phyloP scores from a whole-genome alignment of 2,329 filamentous ascomycete genomes.

The Trichoderma atroviride region DNA sequence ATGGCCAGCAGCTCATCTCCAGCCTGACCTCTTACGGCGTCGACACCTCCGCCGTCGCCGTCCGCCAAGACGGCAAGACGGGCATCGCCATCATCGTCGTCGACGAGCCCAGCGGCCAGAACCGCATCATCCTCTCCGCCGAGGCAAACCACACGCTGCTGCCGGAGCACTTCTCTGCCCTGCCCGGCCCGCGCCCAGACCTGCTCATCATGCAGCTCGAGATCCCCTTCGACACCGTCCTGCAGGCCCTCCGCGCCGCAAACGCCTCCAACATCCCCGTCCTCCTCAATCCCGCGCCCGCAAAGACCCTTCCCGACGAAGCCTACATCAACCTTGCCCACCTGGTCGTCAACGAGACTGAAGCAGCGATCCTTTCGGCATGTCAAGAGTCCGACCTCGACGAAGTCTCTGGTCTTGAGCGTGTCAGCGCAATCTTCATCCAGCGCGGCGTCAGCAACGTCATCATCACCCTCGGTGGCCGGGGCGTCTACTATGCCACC shows the following conservation, averaged over 20 bases:
- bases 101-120: conserved; percentile 71
- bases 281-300: conserved; percentile 84
- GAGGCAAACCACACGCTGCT: conserved; percentile 65
- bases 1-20: conserved; percentile 61
- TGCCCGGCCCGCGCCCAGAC: conserved; percentile 52
- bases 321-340: conserved; percentile 72
- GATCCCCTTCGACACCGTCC: conserved; percentile 67
- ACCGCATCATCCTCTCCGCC: conserved; percentile 73
- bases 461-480: conserved; percentile 80
- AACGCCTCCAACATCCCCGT: conserved; percentile 58
- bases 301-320: conserved; percentile 65
- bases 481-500: conserved; percentile 72
- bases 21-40: conserved; percentile 65
- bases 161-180: conserved; percentile 40
- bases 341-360: conserved; percentile 87
- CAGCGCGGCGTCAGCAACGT: conserved; percentile 71
- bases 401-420: conserved; percentile 46
- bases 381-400: conserved; percentile 54
- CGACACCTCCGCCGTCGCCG: conserved; percentile 56
- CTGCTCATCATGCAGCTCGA: conserved; percentile 79
- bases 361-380: conserved; percentile 73
- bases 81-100: conserved; percentile 78
- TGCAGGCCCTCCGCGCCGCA: conserved; percentile 60
- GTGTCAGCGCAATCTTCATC: conserved; percentile 64
- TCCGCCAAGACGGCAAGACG: conserved; percentile 54